Conservation (phyloP, 2,329 filamentous ascomycete species). For the Botryotinia globosa region DNA sequence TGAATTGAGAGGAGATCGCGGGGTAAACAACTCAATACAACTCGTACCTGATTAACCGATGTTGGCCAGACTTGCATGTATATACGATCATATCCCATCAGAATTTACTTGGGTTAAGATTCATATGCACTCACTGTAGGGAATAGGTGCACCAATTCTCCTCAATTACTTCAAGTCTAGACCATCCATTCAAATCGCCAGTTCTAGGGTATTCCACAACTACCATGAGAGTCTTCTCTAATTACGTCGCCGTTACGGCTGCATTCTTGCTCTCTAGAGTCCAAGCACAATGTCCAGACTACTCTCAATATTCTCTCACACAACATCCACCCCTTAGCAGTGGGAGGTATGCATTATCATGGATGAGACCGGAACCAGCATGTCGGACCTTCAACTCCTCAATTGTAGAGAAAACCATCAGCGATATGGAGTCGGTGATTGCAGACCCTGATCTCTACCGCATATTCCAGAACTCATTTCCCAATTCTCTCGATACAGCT, state of each 20-base stretch:
- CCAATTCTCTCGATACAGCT: slow-evolving; percentile 73
- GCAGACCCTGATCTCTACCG: slow-evolving; percentile 72
- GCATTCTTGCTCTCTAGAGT: neutral
- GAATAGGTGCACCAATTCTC: neutral
- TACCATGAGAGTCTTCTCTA: slow-evolving; percentile 7
- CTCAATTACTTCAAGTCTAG: neutral
- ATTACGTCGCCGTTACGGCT: neutral
- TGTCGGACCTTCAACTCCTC: slow-evolving; percentile 81
- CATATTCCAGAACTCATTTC: slow-evolving; percentile 70
- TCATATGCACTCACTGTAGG: neutral
- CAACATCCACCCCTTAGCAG: slow-evolving; percentile 69
- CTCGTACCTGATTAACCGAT: slow-evolving; percentile 7
- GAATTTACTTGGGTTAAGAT: neutral
- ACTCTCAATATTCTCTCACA: slow-evolving; percentile 56
- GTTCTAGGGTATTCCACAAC: neutral
- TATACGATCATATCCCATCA: neutral
- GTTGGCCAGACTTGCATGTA: slow-evolving; percentile 8
- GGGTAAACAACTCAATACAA: slow-evolving; percentile 1
- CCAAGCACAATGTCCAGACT: slow-evolving; percentile 57
- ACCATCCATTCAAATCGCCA: neutral
- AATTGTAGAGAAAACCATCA: slow-evolving; percentile 72
- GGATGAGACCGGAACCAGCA: slow-evolving; percentile 69
- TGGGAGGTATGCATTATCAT: slow-evolving; percentile 75
- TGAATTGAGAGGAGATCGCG: slow-evolving; percentile 12
- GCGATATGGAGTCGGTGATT: slow-evolving; percentile 65